Evolutionary conservation across 164 flowering plant genomes (phyloP).

Genomic region (Vitis amurensis): DNA sequence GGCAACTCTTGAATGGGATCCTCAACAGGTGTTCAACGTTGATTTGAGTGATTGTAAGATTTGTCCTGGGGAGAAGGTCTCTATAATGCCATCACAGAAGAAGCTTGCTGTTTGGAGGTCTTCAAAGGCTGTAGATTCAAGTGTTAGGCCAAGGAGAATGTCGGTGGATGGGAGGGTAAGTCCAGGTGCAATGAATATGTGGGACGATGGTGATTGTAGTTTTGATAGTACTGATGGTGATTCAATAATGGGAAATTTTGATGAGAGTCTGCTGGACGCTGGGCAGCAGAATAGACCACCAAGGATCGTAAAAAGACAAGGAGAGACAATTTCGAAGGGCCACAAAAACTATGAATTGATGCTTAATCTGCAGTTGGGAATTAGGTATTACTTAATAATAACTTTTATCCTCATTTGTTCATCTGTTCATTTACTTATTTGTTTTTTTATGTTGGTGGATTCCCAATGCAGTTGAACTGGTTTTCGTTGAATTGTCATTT

Average conservation of each 20-base stretch:
- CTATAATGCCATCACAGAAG: slow-evolving; percentile 80
- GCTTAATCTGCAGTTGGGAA: slow-evolving; percentile 68
- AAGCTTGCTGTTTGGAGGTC: slow-evolving; percentile 62
- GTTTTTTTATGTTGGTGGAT: background rate
- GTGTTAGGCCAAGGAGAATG: slow-evolving; percentile 47
- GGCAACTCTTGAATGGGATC: slow-evolving; percentile 61
- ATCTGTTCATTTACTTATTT: background rate
- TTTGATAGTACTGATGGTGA: slow-evolving; percentile 17
- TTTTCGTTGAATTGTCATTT: no score
- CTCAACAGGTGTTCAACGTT: slow-evolving; percentile 51
- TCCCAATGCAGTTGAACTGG: background rate
- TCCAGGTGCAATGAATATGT: slow-evolving; percentile 33
- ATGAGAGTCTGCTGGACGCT: slow-evolving; percentile 30
- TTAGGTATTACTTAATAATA: slow-evolving; percentile 34
- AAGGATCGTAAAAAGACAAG: slow-evolving; percentile 50
- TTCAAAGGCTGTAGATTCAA: slow-evolving; percentile 30
- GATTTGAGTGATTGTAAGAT: slow-evolving; percentile 53
- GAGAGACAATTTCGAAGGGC: slow-evolving; percentile 61
- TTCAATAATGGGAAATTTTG: slow-evolving; percentile 19
- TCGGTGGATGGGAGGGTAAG: slow-evolving; percentile 63
- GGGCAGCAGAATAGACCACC: slow-evolving; percentile 35
- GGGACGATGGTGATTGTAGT: slow-evolving; percentile 39
- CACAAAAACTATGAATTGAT: slow-evolving; percentile 70
- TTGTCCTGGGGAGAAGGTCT: slow-evolving; percentile 61
- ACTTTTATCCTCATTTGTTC: background rate